phyloP scores from a whole-genome alignment of 495 filamentous ascomycete genomes.

The Penicillium atrosanguineum region DNA sequence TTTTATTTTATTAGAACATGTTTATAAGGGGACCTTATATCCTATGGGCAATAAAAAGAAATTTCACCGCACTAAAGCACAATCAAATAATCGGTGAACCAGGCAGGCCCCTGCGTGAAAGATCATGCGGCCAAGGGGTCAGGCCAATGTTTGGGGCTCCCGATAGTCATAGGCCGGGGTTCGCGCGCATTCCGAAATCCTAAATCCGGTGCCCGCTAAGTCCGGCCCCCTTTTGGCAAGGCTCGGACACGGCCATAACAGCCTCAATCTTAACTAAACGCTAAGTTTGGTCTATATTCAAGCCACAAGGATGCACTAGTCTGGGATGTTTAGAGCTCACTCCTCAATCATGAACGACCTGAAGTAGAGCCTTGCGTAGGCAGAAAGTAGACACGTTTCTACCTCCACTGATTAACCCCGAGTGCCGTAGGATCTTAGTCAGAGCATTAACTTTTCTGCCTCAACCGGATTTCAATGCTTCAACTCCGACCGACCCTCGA shows the following conservation, averaged over 20 bases:
- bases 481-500: slow-evolving; percentile 8
- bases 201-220: slow-evolving; percentile 1
- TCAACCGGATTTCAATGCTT: slow-evolving; percentile 10
- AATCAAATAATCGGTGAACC: background rate
- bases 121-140: too few relatives aligned
- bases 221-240: background rate
- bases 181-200: slow-evolving; percentile 7
- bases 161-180: background rate
- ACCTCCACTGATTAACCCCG: background rate
- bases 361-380: background rate
- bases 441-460: background rate
- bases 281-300: background rate
- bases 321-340: background rate
- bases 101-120: too few relatives aligned
- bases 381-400: background rate
- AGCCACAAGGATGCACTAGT: background rate
- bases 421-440: background rate
- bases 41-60: background rate
- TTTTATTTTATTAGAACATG: too few relatives aligned
- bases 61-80: background rate
- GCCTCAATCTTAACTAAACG: background rate
- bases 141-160: background rate
- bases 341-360: background rate
- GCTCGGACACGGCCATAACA: background rate
- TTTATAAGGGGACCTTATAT: background rate